These are phyloP conservation scores for Colletotrichum horii DNA, from an alignment of 2,329 filamentous ascomycete genomes.

Conservation along the genomic window DNA sequence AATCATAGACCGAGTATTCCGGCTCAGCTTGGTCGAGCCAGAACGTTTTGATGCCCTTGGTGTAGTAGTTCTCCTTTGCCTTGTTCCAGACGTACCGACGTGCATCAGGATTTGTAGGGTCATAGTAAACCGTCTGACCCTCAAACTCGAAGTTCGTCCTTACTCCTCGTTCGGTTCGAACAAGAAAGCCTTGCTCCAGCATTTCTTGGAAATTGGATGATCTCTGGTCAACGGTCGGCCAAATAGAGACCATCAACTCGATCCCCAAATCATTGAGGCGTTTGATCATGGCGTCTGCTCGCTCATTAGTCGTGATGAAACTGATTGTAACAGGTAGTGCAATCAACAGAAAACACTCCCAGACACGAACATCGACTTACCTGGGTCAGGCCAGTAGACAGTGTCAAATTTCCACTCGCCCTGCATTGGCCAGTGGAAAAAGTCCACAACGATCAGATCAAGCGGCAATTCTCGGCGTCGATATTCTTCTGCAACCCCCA, in stretches of 20 bases:
- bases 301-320: neutral
- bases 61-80: conserved; percentile 64
- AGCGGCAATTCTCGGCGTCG: conserved; percentile 55
- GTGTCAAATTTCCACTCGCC: conserved; percentile 73
- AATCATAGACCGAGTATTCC: conserved; percentile 69
- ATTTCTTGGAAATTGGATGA: conserved; percentile 33
- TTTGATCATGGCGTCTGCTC: conserved; percentile 21
- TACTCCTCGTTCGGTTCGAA: conserved; percentile 64
- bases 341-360: neutral
- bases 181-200: conserved; percentile 56
- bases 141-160: conserved; percentile 63
- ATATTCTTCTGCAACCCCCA: conserved; percentile 62
- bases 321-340: neutral
- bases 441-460: conserved; percentile 67
- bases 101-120: conserved; percentile 66
- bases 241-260: conserved; percentile 73
- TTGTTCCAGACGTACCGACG: conserved; percentile 64
- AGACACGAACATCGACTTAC: conserved; percentile 55
- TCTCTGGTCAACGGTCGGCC: conserved; percentile 56
- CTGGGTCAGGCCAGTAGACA: conserved; percentile 67
- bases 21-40: conserved; percentile 76
- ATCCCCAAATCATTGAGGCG: conserved; percentile 63
- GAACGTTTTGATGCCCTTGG: conserved; percentile 66
- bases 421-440: conserved; percentile 68
- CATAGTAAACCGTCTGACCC: conserved; percentile 64